A percentile compares a stretch with the other conserved stretches of the same genome.
These are phyloP conservation scores for Neohortaea acidophila DNA, from an alignment of 495 filamentous ascomycete genomes.

Conservation along the genomic window DNA sequence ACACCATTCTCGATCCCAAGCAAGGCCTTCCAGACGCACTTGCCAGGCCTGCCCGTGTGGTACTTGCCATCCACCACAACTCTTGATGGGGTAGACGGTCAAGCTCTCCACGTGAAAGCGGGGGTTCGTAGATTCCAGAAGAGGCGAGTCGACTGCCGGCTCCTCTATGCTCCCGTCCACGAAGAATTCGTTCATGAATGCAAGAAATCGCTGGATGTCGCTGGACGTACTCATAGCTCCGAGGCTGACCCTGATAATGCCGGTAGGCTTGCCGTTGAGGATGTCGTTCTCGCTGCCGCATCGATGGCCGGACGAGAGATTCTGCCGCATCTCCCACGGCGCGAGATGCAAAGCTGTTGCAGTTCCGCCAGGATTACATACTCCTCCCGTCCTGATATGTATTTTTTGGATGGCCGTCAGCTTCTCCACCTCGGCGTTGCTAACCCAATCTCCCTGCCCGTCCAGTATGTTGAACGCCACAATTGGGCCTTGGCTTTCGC, in stretches of 20 bases:
- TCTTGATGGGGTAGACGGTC: slow-evolving; percentile 63
- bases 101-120: slow-evolving; percentile 26
- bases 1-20: slow-evolving; percentile 92
- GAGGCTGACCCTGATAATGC: slow-evolving; percentile 68
- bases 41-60: slow-evolving; percentile 53
- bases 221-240: slow-evolving; percentile 71
- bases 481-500: slow-evolving; percentile 52
- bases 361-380: slow-evolving; percentile 86
- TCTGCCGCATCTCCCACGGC: slow-evolving; percentile 62
- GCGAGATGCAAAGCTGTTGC: slow-evolving; percentile 50
- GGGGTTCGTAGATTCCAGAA: slow-evolving; percentile 29
- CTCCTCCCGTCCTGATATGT: slow-evolving; percentile 67
- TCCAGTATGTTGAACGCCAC: slow-evolving; percentile 70
- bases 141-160: slow-evolving; percentile 15
- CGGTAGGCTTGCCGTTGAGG: slow-evolving; percentile 69
- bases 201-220: slow-evolving; percentile 57
- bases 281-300: slow-evolving; percentile 56
- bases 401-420: slow-evolving; percentile 62
- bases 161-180: slow-evolving; percentile 23
- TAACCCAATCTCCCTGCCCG: slow-evolving; percentile 53
- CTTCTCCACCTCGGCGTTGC: slow-evolving; percentile 71
- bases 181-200: slow-evolving; percentile 68
- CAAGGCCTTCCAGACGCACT: slow-evolving; percentile 58
- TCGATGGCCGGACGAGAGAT: slow-evolving; percentile 65
- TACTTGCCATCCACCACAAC: slow-evolving; percentile 64